Base-by-base conservation (phyloP, 495 filamentous ascomycete genomes). In the Penicillium herquei region DNA sequence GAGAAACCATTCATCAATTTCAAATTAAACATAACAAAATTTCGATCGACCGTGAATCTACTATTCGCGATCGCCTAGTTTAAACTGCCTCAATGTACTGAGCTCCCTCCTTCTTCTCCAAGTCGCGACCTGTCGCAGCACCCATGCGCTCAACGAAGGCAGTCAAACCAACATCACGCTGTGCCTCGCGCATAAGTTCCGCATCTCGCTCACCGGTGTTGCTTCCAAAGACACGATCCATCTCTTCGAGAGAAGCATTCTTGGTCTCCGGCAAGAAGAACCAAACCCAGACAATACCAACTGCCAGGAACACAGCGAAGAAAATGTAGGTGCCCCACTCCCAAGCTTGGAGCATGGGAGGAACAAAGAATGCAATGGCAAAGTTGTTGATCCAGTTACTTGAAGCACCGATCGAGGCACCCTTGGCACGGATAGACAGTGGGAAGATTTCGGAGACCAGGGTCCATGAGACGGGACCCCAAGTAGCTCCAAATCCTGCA, bases 181-280 rank as follows among this genome's bases (percentile, higher is more conserved):
- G 67, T 0, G 67, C 67, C 32, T 70, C 62, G 6, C 62, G 62
- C 17, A 70, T 60, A 16, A 70, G 45, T 35, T 65, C 65, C 8
- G 68, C 64, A 56, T 78, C 75, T 21, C 61, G 59, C 40, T 68
- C 66, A 3, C 70, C 72, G 35, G 68, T 70, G 8, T 70, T 62
- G 43, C 71, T 76, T 5, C 56, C 62, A 56, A 80, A 80, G 0
- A 80, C 73, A 2, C 71, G 71, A 58, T 77, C 73, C 62, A 89
- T 79, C 66, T 89, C 87, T 69, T 91, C 87, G 13, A 89, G 78
- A 2, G 79, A 82, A 63, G 88, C 85, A 34, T 81, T 77, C 54
- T 81, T 84, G 3, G 87, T 89, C 59, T 81, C 78, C 13, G 75
- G 76, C 7, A 80, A 63, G 59, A 77, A 77, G 61, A 76, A 69